Evolutionary conservation across 2,329 filamentous ascomycete species (phyloP).

Genomic region (Xylariaceae sp.): DNA sequence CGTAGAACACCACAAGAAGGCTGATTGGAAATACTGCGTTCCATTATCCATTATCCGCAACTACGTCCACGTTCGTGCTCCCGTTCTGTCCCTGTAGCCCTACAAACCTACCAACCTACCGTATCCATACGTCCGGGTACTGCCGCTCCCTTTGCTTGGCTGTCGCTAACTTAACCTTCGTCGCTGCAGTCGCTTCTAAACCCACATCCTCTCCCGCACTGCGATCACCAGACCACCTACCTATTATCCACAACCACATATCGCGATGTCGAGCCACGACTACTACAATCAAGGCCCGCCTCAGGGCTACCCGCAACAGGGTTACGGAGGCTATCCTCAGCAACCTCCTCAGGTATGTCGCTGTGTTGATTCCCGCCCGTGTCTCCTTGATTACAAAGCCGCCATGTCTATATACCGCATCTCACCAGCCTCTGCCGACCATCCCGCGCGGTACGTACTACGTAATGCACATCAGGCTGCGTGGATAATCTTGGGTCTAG

Average conservation of each 20-base stretch:
- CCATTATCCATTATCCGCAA: neutral
- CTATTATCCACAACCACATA: neutral
- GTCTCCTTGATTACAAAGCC: slow-evolving; percentile 12
- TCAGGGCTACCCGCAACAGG: slow-evolving; percentile 30
- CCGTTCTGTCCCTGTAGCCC: neutral
- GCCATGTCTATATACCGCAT: slow-evolving; percentile 6
- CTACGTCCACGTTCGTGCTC: neutral
- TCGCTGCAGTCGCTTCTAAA: neutral
- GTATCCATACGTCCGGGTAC: neutral
- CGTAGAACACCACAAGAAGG: neutral
- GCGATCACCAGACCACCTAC: slow-evolving; percentile 2
- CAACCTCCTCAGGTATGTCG: slow-evolving; percentile 42
- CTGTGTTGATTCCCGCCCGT: neutral
- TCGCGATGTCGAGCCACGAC: slow-evolving; percentile 32
- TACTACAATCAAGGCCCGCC: slow-evolving; percentile 35
- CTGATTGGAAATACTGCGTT: neutral
- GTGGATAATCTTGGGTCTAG: neutral
- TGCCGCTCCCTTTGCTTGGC: slow-evolving; percentile 1
- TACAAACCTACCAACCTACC: too few relatives aligned
- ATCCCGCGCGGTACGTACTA: neutral
- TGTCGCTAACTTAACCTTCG: neutral
- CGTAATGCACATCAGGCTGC: neutral
- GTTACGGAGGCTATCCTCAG: slow-evolving; percentile 36
- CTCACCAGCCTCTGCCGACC: slow-evolving; percentile 4
- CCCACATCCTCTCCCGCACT: neutral